Base-by-base conservation (phyloP, 2,329 filamentous ascomycete species). In the Fusarium euwallaceae region DNA sequence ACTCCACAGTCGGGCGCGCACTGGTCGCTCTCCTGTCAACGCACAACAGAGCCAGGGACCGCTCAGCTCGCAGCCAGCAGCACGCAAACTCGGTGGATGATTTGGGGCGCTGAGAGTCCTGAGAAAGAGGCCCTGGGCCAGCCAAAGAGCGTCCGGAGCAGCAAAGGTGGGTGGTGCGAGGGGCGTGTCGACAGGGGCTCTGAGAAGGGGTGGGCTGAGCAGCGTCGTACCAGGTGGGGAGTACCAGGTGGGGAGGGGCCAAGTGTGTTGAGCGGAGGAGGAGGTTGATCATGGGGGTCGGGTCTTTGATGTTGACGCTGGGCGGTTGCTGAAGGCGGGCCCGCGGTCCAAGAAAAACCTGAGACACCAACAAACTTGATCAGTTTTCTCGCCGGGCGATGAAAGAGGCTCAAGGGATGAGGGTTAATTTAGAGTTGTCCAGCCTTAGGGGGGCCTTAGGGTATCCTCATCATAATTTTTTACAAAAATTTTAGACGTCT, bases 221-320 rank as follows among this genome's bases (percentile, higher is more conserved):
- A 81, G 75, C 48, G 81, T 83, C 76, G 77, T 77, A 82, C 81
- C 76, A 78, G 76, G 63, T 65, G 67, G 68, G 67, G 67, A 66
- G 70, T 77, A 82, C 81, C 76, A 78, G 76, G 63, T 65, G 67
- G 68, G 67, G 67, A 66, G 70, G 70, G 45, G 41, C 67, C 64
- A 70, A 67, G 69, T 69, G 67, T 60, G 69, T 69, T 76, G 76
- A 76, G 62, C 67, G 70, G 69, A 71, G 59, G 70, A 71, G 61
- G 41, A 68, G 62, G 70, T 72, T 77, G 80, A 80, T 81, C 74
- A 76, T 78, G 72, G 71, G 68, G 65, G 67, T 56, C 63, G 48
- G 48, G 48, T 71, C 66, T 56, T 62, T 64, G 60, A 51, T 74
- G 66, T 67, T 60, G 71, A 67, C 45, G 71, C 74, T 77, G 68